Base-by-base conservation (phyloP, 805 yeast genomes). In the Ogataea nakhonphanomensis region DNA sequence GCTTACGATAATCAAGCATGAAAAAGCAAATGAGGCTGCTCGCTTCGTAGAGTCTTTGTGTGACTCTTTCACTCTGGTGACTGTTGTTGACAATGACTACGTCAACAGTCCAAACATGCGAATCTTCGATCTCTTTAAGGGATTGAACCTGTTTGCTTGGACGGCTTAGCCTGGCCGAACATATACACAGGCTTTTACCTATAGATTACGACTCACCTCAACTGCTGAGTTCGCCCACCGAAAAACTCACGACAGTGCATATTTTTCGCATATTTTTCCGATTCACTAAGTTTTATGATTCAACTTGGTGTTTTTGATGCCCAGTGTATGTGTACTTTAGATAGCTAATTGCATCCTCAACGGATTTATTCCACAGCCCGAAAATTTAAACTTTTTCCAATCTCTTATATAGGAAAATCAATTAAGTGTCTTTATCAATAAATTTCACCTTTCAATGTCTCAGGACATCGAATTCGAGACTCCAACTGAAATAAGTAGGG, bases 1-100 rank as follows among this genome's bases (percentile, higher is more conserved):
- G 98, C 31, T 38, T 9, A 47, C 57, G 5, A 45, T 55, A 12
- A 43, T 70, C 69, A 50, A 64, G 69, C 31, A 73, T 10, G 42
- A 49, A 45, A 50, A 12, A 54, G 33, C 47, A 12, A 32, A 40
- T 9, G 22, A 41, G 8, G 37, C 79, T 25, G 54, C 69, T 12
- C 49, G 62, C 13, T 68, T 82, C 39, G 58, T 82, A 47, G 55
- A 66, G 35, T 50, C 56, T 4, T 59, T 84, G 35, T 68, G 79
- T 37, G 64, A 77, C 34, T 75, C 76, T 38, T 91, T 76, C 66
- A 79, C 81, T 29, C 73, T 91, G 54, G 83, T 91, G 52, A 90
- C 90, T 63, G 76, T 91, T 55, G 97, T 91, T 43, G 95, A 90
- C 66, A 91, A 91, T 61, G 89, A 90, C 57, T 91, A 59, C 46